Percentiles rank a stretch among this genome's conserved stretches.
Evolutionary conservation across 2,329 filamentous ascomycete species (phyloP).

Genomic region (Coniochaeta sp.): DNA sequence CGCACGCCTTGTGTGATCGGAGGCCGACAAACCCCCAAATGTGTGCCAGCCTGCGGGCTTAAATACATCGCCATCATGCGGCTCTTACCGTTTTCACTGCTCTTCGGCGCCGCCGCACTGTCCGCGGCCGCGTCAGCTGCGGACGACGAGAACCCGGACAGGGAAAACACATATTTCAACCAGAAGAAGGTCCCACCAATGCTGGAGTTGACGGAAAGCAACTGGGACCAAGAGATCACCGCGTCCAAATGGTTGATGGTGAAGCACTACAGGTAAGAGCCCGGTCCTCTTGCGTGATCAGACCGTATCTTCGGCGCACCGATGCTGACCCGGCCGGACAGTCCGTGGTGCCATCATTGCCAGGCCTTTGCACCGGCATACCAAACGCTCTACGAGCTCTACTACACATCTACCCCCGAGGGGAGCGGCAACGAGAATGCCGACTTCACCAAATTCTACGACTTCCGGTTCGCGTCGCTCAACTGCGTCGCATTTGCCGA

Average conservation of each 20-base stretch:
- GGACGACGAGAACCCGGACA: slow-evolving; percentile 22
- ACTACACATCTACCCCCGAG: slow-evolving; percentile 75
- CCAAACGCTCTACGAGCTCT: slow-evolving; percentile 93
- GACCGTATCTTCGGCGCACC: not conserved
- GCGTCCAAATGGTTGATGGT: slow-evolving; percentile 45
- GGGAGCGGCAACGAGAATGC: slow-evolving; percentile 45
- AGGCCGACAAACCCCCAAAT: not conserved
- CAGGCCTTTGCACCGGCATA: slow-evolving; percentile 72
- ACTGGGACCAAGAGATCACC: slow-evolving; percentile 49
- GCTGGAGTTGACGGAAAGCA: slow-evolving; percentile 50
- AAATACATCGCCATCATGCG: slow-evolving; percentile 28
- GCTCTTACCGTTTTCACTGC: slow-evolving; percentile 34
- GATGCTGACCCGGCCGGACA: slow-evolving; percentile 21
- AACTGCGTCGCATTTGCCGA: slow-evolving; percentile 83
- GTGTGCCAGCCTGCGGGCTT: not conserved
- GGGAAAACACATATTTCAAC: slow-evolving; percentile 55
- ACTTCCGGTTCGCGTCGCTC: slow-evolving; percentile 79
- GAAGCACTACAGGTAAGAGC: slow-evolving; percentile 59
- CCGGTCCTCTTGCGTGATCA: not conserved
- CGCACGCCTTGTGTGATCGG: not conserved
- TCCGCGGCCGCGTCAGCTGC: slow-evolving; percentile 28
- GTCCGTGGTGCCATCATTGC: slow-evolving; percentile 66
- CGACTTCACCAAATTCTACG: slow-evolving; percentile 72
- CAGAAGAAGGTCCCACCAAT: slow-evolving; percentile 59
- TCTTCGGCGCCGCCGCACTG: slow-evolving; percentile 37